Base-by-base conservation (phyloP, 169 alveolate species). In the Plasmodium fragile region DNA sequence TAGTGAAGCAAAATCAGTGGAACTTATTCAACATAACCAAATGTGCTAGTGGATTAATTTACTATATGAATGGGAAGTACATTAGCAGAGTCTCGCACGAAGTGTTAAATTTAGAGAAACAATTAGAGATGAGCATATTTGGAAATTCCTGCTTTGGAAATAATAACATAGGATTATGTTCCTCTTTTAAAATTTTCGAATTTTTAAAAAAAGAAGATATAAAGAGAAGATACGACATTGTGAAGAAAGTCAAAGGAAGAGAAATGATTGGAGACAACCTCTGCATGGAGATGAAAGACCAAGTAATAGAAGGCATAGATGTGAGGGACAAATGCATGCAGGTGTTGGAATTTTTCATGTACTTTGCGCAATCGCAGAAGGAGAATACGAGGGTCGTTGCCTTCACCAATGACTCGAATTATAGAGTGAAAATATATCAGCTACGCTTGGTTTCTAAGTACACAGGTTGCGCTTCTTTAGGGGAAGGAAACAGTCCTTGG, bases 91-190 rank as follows among this genome's bases (percentile, higher is more conserved):
- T 87, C 45, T 77, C 93, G 7, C 77, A 87, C 78, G 93, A 87
- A 78, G 32, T 78, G 45, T 41, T 87, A 87, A 59, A 87, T 78
- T 59, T 77, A 65, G 73, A 55, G 18, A 78, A 77, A 71, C 16
- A 13, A 10, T 87, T 87, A 59, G 82, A 87, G 41, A 39, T 87
- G 30, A 39, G 55, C 36, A n/a, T 75, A 59, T 55, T 87, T 87
- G 93, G 93, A 34, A 87, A 87, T 39, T 87, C 93, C 6, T 87
- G 93, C 80, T 87, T 87, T 52, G 93, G 93, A 13, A 77, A 78
- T 77, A 75, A 87, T 78, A 87, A 87, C 81, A 59, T 87, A 55
- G 93, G 93, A 39, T 72, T 87, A 39, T 87, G 70, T 78, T 77
- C 90, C 18, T 77, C 87, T 87, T 87, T 87, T 77, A 87, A 87